Base-by-base conservation (phyloP, 2,329 filamentous ascomycete genomes). In the Phyllosticta capitalensis region DNA sequence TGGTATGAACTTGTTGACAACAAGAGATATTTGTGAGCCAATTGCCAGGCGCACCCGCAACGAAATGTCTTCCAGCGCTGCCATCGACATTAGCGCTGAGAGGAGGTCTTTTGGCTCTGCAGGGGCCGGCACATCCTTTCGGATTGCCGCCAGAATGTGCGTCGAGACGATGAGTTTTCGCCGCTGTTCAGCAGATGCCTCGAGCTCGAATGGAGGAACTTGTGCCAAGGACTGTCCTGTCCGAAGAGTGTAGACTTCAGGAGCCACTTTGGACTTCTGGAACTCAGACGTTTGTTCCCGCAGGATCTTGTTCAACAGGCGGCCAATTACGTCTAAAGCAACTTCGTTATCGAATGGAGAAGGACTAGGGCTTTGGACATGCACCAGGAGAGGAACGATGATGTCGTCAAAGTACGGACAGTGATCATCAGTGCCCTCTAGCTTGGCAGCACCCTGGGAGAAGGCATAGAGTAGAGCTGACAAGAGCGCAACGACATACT, bases 391-490 rank as follows among this genome's bases (percentile, higher is more conserved):
- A 17, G 76, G 75, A 19, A 77, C 66, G 3, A 75, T 74, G 48
- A 78, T 75, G 26, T 78, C 76, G n/a, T 73, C 69, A 64, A 76
- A 79, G 65, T 79, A 79, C 5, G 65, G 66, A 59, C 69, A 72
- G 7, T 68, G 68, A 14, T 76, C 68, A 0, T 68, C 61, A 21
- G 67, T 72, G 17, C 74, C 69, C 67, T 79, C 65, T 26, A 84
- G 76, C 52, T 79, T 79, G n/a, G 76, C 72, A 70, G 74, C 70
- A 61, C 81, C 80, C 64, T 80, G 76, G 26, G 78, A 78, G 70
- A 87, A 80, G 2, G 83, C 81, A 68, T 83, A 86, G 1, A 86
- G 73, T 54, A 86, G 74, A 1, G 84, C 84, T 22, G 83, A 76
- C 1, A 88, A 72, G 5, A 88, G 77, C 6, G 82, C 80, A 21